Conservation (phyloP, 2,329 filamentous ascomycete species). For the Lachnellula cervina region DNA sequence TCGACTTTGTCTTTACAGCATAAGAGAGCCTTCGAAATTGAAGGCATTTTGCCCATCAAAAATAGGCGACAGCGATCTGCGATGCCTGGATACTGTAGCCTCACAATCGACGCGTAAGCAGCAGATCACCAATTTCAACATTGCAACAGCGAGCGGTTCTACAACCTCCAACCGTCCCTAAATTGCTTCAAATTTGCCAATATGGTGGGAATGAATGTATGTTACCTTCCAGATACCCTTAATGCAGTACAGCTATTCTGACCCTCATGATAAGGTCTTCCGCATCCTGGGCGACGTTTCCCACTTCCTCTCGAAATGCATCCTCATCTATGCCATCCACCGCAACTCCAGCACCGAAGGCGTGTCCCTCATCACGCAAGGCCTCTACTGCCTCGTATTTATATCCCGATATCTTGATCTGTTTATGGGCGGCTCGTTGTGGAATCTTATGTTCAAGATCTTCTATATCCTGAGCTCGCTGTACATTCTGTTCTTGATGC, state of each 20-base stretch:
- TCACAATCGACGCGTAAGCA: too few relatives aligned
- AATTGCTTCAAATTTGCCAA: slow-evolving; percentile 2
- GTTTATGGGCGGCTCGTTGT: slow-evolving; percentile 52
- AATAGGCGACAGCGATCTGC: too few relatives aligned
- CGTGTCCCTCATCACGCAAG: slow-evolving; percentile 86
- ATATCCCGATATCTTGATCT: slow-evolving; percentile 82
- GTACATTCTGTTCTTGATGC: slow-evolving; percentile 86
- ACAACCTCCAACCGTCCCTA: too few relatives aligned
- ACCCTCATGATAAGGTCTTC: slow-evolving; percentile 42
- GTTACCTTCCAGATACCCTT: background rate
- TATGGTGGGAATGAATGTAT: slow-evolving; percentile 24
- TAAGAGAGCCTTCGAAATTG: too few relatives aligned
- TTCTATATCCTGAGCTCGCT: slow-evolving; percentile 81
- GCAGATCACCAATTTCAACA: too few relatives aligned
- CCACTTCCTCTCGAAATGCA: slow-evolving; percentile 81
- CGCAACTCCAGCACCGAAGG: slow-evolving; percentile 84
- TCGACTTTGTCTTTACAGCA: too few relatives aligned
- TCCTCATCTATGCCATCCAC: slow-evolving; percentile 87
- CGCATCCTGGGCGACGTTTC: slow-evolving; percentile 79
- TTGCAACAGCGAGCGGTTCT: too few relatives aligned
- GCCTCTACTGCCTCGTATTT: slow-evolving; percentile 83
- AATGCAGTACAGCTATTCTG: background rate
- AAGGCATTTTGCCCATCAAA: too few relatives aligned
- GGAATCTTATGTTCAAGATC: slow-evolving; percentile 81
- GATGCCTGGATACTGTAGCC: too few relatives aligned